A percentile compares a stretch with the other conserved stretches of the same genome.
Evolutionary conservation across 257 asterid species (phyloP).

Genomic region (Salvia miltiorrhiza): DNA sequence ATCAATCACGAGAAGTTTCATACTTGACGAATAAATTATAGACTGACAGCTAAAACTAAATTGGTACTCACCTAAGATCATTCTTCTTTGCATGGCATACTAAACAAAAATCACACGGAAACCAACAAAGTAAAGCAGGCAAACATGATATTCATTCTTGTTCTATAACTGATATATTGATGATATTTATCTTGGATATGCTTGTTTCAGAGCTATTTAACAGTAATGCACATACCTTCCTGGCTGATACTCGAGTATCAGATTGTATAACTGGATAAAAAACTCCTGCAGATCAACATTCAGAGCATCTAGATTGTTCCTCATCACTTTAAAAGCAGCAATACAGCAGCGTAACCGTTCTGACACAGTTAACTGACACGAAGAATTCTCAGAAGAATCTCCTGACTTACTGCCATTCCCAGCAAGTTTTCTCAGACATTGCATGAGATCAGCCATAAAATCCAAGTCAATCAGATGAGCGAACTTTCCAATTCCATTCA

Average conservation of each 20-base stretch:
- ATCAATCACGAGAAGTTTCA: neutral
- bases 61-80: neutral
- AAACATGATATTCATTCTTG: neutral
- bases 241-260: constrained; percentile 85
- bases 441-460: constrained; percentile 92
- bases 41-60: neutral
- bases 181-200: neutral
- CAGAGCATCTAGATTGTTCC: constrained; percentile 86
- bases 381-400: constrained; percentile 40
- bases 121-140: neutral
- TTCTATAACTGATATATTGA: neutral
- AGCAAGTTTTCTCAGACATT: constrained; percentile 74
- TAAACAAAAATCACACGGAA: neutral
- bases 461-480: constrained; percentile 89
- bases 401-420: constrained; percentile 43
- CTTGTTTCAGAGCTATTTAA: neutral
- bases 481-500: constrained; percentile 86
- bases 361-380: constrained; percentile 56
- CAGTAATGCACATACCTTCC: constrained; percentile 58
- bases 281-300: constrained; percentile 91
- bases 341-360: constrained; percentile 91
- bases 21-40: neutral
- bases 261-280: constrained; percentile 75
- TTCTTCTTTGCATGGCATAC: neutral
- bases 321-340: constrained; percentile 91